A percentile compares a stretch with the other conserved stretches of the same genome.
These are phyloP conservation scores for Umbilicaria muhlenbergii DNA, from an alignment of 495 filamentous ascomycete species.

Conservation along the genomic window DNA sequence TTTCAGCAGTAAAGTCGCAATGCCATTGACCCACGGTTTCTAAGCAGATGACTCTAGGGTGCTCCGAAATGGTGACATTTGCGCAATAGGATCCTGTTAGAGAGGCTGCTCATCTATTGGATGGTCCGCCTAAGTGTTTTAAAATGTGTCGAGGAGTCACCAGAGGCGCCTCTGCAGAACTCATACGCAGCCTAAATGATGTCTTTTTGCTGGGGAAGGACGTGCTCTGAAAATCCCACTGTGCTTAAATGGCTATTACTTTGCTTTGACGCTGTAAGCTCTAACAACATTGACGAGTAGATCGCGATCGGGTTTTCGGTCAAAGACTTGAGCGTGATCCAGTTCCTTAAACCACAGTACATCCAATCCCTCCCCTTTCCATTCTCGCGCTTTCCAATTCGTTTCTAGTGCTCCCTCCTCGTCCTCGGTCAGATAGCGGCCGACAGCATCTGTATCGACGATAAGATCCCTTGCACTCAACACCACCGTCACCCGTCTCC, in stretches of 20 bases:
- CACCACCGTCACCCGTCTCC: conserved; percentile 34
- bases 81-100: too few species aligned
- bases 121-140: too few species aligned
- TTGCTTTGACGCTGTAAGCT: conserved; percentile 1
- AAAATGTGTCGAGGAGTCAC: too few species aligned
- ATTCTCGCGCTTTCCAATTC: conserved; percentile 26
- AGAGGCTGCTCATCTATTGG: too few species aligned
- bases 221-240: not conserved
- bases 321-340: conserved; percentile 58
- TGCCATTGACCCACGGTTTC: too few species aligned
- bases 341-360: conserved; percentile 44
- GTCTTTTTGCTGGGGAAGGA: too few species aligned
- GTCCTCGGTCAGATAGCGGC: conserved; percentile 34
- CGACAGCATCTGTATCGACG: conserved; percentile 41
- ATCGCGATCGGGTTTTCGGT: conserved; percentile 23
- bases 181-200: too few species aligned
- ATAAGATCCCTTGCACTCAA: conserved; percentile 48
- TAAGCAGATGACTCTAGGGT: too few species aligned
- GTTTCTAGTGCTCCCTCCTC: not conserved
- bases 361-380: conserved; percentile 36
- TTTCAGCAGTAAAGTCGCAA: too few species aligned
- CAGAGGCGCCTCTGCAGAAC: too few species aligned
- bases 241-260: not conserved
- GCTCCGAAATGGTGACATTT: too few species aligned
- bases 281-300: conserved; percentile 24